A percentile compares a stretch with the other conserved stretches of the same genome.
phyloP scores from a whole-genome alignment of 2,329 filamentous ascomycete species.

The Coleophoma cylindrospora region DNA sequence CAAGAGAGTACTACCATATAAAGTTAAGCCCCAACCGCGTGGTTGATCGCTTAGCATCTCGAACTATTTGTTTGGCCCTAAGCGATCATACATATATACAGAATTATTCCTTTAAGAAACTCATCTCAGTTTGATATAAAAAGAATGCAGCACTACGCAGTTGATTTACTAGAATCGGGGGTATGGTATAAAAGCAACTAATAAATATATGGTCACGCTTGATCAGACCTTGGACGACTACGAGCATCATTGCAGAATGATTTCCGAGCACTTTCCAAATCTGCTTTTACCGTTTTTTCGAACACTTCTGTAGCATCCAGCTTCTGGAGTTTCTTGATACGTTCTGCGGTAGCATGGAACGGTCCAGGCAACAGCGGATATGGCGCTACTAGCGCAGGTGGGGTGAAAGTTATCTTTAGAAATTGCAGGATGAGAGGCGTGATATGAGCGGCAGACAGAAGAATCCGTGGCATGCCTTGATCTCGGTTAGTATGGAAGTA shows the following conservation, averaged over 20 bases:
- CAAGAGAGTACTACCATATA: no score
- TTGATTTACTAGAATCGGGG: no score
- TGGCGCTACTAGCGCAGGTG: conserved; percentile 13
- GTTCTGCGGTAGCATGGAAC: conserved; percentile 22
- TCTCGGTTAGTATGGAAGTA: not conserved
- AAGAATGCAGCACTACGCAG: no score
- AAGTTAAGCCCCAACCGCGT: no score
- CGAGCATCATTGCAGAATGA: conserved; percentile 12
- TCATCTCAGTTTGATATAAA: no score
- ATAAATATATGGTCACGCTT: not conserved
- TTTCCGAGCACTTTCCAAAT: conserved; percentile 13
- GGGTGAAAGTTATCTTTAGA: conserved; percentile 13
- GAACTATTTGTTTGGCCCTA: no score
- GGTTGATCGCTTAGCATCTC: no score
- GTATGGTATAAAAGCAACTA: no score
- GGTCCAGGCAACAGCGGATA: conserved; percentile 23
- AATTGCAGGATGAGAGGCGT: conserved; percentile 18
- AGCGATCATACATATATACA: no score
- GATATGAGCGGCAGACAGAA: conserved; percentile 24
- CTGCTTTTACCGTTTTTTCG: conserved; percentile 1
- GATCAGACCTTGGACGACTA: not conserved
- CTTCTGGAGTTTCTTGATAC: conserved; percentile 16
- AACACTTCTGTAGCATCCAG: conserved; percentile 6
- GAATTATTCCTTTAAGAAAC: no score
- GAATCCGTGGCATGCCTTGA: conserved; percentile 26